Evolutionary conservation across 2,329 filamentous ascomycete species (phyloP).

Genomic region (Colletotrichum orbiculare): DNA sequence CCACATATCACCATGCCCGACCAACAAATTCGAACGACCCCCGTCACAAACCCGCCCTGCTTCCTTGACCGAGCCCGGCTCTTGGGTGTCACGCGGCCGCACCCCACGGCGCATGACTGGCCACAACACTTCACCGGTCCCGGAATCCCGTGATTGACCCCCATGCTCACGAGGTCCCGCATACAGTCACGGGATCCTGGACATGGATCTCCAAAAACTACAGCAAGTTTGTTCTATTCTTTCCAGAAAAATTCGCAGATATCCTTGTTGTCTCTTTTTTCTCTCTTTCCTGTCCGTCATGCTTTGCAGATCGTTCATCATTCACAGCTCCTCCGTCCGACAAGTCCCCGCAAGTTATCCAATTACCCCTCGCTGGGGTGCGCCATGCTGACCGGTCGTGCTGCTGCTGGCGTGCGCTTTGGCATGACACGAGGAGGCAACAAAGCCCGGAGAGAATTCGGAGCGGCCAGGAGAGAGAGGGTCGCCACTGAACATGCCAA

Average conservation of each 20-base stretch:
- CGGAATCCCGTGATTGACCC: constrained; percentile 24
- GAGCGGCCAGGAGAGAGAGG: no score
- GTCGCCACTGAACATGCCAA: background rate
- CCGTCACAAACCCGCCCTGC: background rate
- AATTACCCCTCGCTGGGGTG: background rate
- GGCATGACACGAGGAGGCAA: constrained; percentile 5
- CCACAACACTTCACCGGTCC: constrained; percentile 33
- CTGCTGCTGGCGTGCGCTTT: no score
- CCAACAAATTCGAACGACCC: background rate
- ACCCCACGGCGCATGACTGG: constrained; percentile 34
- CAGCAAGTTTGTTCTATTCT: no score
- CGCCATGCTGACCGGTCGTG: no score
- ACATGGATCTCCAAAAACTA: background rate
- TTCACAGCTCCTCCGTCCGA: constrained; percentile 3
- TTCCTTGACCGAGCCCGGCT: constrained; percentile 32
- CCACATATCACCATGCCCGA: constrained; percentile 4
- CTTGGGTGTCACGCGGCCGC: constrained; percentile 34
- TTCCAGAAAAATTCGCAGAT: no score
- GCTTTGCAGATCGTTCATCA: constrained; percentile 3
- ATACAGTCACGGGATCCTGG: constrained; percentile 23
- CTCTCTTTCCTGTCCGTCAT: constrained; percentile 1
- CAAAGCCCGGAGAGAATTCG: background rate
- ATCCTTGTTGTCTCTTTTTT: background rate
- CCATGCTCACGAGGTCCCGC: constrained; percentile 20
- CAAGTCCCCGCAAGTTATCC: constrained; percentile 5